A percentile compares a stretch with the other conserved stretches of the same genome.
Conservation (phyloP, 2,329 filamentous ascomycete genomes). For the Acrocalymma vagum region DNA sequence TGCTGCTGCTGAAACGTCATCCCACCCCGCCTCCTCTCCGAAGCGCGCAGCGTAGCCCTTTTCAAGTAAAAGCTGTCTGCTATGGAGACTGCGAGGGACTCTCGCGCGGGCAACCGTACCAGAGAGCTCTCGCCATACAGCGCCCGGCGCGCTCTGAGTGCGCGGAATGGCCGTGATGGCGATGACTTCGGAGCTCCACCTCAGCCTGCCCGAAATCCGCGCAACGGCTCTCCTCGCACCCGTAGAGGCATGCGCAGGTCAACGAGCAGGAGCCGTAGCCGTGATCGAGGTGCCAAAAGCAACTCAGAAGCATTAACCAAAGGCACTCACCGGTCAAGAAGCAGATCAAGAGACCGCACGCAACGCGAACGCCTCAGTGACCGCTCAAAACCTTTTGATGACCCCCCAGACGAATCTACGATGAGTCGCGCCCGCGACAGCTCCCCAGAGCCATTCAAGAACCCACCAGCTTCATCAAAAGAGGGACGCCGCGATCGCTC, state of each 20-base stretch:
- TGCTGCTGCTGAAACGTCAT: slow-evolving; percentile 4
- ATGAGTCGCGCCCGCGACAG: slow-evolving; percentile 16
- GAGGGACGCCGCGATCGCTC: slow-evolving; percentile 21
- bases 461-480: slow-evolving; percentile 23
- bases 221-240: slow-evolving; percentile 1
- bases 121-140: slow-evolving; percentile 44
- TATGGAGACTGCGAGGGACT: slow-evolving; percentile 3
- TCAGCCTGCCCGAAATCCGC: no score
- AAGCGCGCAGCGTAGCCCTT: slow-evolving; percentile 5
- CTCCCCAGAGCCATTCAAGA: slow-evolving; percentile 41
- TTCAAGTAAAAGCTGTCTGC: slow-evolving; percentile 7
- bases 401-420: slow-evolving; percentile 17
- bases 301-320: no score
- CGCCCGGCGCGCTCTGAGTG: slow-evolving; percentile 37
- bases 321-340: slow-evolving; percentile 22
- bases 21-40: slow-evolving; percentile 11
- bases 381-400: slow-evolving; percentile 19
- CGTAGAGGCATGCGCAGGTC: neutral
- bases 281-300: no score
- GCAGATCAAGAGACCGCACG: slow-evolving; percentile 17
- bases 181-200: no score
- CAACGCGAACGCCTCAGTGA: slow-evolving; percentile 20
- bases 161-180: no score
- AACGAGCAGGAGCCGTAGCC: no score
- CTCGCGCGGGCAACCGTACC: neutral